Percentiles rank a stretch among this genome's conserved stretches.
These are phyloP conservation scores for Solanum hybrid DNA, from an alignment of 305 asterid species.

Conservation along the genomic window DNA sequence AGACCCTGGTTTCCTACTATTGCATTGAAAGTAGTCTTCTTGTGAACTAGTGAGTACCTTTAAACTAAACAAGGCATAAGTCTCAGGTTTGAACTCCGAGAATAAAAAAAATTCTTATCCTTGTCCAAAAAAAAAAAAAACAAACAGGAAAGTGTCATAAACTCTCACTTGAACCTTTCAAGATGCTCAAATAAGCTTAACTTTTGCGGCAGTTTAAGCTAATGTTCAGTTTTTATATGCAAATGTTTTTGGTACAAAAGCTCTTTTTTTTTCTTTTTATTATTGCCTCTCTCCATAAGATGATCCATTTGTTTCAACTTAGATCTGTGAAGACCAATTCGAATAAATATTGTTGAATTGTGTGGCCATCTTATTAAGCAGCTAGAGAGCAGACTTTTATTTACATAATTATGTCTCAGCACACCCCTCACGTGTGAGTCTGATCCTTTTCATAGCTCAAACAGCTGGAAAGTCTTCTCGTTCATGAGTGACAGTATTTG, in stretches of 20 bases:
- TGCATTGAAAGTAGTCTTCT: background rate
- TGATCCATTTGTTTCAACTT: background rate
- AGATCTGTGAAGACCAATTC: background rate
- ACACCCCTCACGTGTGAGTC: background rate
- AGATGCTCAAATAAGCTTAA: background rate
- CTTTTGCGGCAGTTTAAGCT: background rate
- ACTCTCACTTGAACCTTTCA: background rate
- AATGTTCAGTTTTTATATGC: background rate
- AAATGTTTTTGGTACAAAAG: background rate
- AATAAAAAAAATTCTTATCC: background rate
- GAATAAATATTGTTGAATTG: background rate
- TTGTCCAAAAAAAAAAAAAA: background rate
- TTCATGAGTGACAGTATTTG: background rate
- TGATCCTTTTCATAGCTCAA: background rate
- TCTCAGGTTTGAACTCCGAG: background rate
- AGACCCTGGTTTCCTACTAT: background rate
- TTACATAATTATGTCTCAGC: background rate
- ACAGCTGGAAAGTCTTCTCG: background rate
- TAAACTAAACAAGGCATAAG: background rate
- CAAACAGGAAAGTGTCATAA: background rate
- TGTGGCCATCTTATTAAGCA: background rate
- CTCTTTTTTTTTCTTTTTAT: background rate
- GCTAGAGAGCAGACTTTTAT: background rate
- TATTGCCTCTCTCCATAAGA: background rate
- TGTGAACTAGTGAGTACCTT: background rate